Percentiles rank a stretch among this genome's conserved stretches.
Conservation (phyloP, 202 grass and related monocot species). For the Panicum hallii region DNA sequence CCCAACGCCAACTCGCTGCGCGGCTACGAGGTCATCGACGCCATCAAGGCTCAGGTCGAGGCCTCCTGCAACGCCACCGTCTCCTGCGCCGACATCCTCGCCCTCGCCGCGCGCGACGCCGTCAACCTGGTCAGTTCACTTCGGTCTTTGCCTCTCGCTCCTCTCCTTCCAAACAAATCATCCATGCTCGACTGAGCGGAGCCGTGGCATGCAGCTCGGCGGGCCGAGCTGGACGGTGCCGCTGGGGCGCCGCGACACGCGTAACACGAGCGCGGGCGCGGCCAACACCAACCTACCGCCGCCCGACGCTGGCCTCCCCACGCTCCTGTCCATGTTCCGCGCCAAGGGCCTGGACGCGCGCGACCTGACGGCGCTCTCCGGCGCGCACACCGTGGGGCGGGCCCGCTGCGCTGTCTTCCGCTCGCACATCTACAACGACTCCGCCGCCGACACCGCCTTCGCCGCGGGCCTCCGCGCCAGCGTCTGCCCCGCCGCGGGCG, state of each 20-base stretch:
- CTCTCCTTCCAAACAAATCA: too few species aligned
- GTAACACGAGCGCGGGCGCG: conserved; percentile 47
- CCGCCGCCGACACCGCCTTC: conserved; percentile 51
- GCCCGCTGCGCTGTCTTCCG: conserved; percentile 72
- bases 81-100: conserved; percentile 83
- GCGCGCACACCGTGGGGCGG: conserved; percentile 78
- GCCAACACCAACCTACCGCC: conserved; percentile 65
- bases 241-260: conserved; percentile 68
- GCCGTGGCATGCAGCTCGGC: conserved; percentile 50
- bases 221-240: conserved; percentile 72
- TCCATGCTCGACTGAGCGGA: too few species aligned
- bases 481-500: conserved; percentile 59
- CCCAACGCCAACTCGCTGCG: conserved; percentile 74
- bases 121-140: conserved; percentile 47
- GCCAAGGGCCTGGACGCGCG: conserved; percentile 69
- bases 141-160: too few species aligned
- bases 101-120: conserved; percentile 70
- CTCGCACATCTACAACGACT: conserved; percentile 74
- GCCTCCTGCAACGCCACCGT: conserved; percentile 65
- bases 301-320: conserved; percentile 48
- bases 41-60: conserved; percentile 71
- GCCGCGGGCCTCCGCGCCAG: conserved; percentile 43
- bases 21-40: conserved; percentile 75
- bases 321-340: conserved; percentile 59
- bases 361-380: conserved; percentile 80